A percentile compares a stretch with the other conserved stretches of the same genome.
phyloP scores from a whole-genome alignment of 495 filamentous ascomycete genomes.

The Penicillium crystallinum region DNA sequence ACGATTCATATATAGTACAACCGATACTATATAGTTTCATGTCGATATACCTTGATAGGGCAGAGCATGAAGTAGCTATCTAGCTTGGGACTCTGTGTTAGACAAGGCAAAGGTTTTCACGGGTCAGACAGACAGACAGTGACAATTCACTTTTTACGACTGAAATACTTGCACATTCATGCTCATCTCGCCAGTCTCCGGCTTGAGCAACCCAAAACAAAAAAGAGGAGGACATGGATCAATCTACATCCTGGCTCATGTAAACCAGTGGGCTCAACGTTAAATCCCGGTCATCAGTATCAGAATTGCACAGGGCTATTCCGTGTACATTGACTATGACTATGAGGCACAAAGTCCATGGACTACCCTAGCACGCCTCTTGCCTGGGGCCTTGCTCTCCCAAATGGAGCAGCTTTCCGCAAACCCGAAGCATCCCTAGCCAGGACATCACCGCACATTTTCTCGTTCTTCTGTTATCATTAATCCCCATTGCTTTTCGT shows the following conservation, averaged over 20 bases:
- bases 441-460: background rate
- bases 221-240: background rate
- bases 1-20: conserved; percentile 46
- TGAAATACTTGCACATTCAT: conserved; percentile 28
- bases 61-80: conserved; percentile 50
- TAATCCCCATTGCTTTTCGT: background rate
- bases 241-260: conserved; percentile 24
- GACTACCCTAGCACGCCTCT: background rate
- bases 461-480: background rate
- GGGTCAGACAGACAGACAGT: conserved; percentile 35
- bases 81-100: conserved; percentile 49
- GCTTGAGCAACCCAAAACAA: conserved; percentile 3
- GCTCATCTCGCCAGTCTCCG: conserved; percentile 10
- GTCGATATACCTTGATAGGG: conserved; percentile 63
- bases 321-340: background rate
- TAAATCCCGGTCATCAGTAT: conserved; percentile 6
- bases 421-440: background rate
- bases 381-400: background rate
- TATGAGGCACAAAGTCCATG: background rate
- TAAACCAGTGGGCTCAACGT: conserved; percentile 32
- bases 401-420: background rate
- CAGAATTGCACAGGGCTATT: background rate
- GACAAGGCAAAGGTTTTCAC: conserved; percentile 29
- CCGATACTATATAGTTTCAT: conserved; percentile 62
- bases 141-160: conserved; percentile 44